Conservation (phyloP, 768 basidiomycete genomes). For the Cantharellus anzutake region DNA sequence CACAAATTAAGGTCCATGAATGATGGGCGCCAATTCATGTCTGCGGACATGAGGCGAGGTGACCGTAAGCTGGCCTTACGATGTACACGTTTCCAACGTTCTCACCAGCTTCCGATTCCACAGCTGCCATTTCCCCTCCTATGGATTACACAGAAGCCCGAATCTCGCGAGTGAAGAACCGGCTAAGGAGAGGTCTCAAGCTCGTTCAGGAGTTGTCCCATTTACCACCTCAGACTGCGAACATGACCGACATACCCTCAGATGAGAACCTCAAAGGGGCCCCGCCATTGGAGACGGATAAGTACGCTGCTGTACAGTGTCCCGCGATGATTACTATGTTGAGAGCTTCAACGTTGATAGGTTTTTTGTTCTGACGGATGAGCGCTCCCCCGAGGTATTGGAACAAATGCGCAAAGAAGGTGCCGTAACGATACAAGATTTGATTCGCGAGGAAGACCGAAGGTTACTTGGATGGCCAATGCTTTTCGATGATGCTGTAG, state of each 20-base stretch:
- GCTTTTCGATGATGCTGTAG: constrained; percentile 1
- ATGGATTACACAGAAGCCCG: not conserved
- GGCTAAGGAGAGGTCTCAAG: not conserved
- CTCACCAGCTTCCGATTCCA: not conserved
- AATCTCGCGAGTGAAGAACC: not conserved
- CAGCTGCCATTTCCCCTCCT: not conserved
- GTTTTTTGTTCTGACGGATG: constrained; percentile 6
- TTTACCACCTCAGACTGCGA: not conserved
- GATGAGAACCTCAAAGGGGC: constrained; percentile 1
- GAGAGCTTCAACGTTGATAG: not conserved
- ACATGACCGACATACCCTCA: constrained; percentile 5
- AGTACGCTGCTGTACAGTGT: constrained; percentile 3
- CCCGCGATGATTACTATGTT: not conserved
- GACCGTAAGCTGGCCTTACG: constrained; percentile 1
- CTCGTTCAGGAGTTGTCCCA: not conserved
- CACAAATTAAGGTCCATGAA: not conserved
- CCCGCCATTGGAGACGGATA: constrained; percentile 5
- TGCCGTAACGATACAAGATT: constrained; percentile 3
- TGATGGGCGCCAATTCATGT: constrained; percentile 4
- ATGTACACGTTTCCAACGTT: not conserved
- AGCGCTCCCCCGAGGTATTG: not conserved
- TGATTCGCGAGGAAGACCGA: constrained; percentile 2
- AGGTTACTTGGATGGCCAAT: constrained; percentile 4
- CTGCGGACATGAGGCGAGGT: constrained; percentile 5
- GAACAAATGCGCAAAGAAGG: constrained; percentile 3